Evolutionary conservation across 768 basidiomycete species (phyloP), one percentile per base, ranked within the genome.

Genomic region (Royoungia palumana): DNA sequence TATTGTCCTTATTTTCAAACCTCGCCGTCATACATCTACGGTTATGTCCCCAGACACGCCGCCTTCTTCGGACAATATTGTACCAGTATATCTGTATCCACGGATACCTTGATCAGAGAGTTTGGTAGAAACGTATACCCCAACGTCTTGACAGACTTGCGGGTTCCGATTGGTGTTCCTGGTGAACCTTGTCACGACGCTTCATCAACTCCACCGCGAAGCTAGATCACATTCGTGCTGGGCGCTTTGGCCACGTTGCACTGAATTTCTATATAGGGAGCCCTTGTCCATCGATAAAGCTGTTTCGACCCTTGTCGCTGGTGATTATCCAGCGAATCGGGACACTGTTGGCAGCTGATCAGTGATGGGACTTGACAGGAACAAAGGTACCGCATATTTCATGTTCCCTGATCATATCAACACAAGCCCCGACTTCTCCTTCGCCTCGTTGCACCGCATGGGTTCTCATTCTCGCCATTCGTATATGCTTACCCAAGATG

Each of bases 1-100:
- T 60, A 60, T 97, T 54, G 81, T 94, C 41, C 78, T 99, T 61
- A 87, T 97, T 49, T 91, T 95, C 76, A 97, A 96, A 73, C 93
- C 94, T 37, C 84, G 82, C 65, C 73, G 77, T 58, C 80, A 75
- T 49, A 55, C 65, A 41, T 46, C 73, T 44, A 54, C 70, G 38
- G 55, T 66, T 35, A 52, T 51, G 14, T 37, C 51, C 12, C 54
- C 64, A 52, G 71, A 65, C 42, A 37, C 70, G 30, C 53, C 63
- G 10, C 44, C 53, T 48, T 41, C 55, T 41, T 36, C 41, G 49
- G 57, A 70, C 59, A 55, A 53, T 64, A 45, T 58, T 60, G 60
- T 68, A 59, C 47, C 58, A 59, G 60, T 62, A 59, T 54, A 48
- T 50, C 36, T 68, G 58, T 66, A 66, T 57, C 56, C 55, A 57